Evolutionary conservation across 2,329 filamentous ascomycete species (phyloP), one percentile per base, ranked within the genome.

Genomic region (Onygenales sp.): DNA sequence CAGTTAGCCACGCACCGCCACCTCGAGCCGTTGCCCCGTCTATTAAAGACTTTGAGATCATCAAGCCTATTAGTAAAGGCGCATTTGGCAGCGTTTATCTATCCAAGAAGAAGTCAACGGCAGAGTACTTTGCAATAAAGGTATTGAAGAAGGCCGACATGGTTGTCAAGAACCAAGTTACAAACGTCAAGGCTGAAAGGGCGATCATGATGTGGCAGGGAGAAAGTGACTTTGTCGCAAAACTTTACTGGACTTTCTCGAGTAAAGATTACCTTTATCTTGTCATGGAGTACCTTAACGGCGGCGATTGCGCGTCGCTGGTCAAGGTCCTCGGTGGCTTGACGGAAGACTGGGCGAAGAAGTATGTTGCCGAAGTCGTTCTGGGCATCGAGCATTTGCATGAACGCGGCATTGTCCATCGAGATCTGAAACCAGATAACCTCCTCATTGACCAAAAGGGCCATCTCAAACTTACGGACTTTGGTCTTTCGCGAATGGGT

Each of bases 151-250:
- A 98, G 72, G 91, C 93, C n/a, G 93, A 98, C 75, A 98, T 98
- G 93, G 89, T 98, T 58, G 93, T 93, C 57, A 98, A 98, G 72
- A 98, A 98, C 68, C 93, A 98, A 68, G 91, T 98, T 61, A 95
- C 93, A 61, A 98, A 98, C 65, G 93, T 98, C 64, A 97, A 98
- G 72, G 93, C 94, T 7, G 93, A 98, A 72, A 83, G 93, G 60
- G 94, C 94, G 21, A 98, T 98, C 66, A 97, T 98, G 93, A 98
- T 98, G 93, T 97, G 93, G 89, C 93, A 98, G 73, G 93, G 93
- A 21, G 90, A 97, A 70, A 98, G 94, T 68, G 93, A 98, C 56
- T 98, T 98, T 68, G 93, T 98, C 54, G 93, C 93, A 31, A 98
- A 98, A 74, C 79, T 98, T 10, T 98, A 97, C 73, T 98, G 94